Conservation (phyloP, 1,284 basidiomycete genomes). For the Inonotus hispidus region DNA sequence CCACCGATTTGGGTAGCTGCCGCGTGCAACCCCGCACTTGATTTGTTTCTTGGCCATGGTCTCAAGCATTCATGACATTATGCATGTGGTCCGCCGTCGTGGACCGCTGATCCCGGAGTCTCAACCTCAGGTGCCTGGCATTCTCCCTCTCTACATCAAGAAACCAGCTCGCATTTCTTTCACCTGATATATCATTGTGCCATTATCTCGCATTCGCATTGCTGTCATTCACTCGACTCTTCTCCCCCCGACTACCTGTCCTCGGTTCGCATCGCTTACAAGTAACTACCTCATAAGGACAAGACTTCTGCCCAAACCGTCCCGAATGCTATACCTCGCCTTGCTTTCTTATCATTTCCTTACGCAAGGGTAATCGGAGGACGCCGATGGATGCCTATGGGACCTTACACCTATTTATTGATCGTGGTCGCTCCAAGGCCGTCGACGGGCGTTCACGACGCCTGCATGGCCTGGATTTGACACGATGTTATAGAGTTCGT, state of each 20-base stretch:
- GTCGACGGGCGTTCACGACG: neutral
- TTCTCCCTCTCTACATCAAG: conserved; percentile 1
- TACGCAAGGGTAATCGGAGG: neutral
- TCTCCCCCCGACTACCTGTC: neutral
- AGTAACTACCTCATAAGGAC: neutral
- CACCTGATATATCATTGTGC: conserved; percentile 11
- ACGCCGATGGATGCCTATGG: neutral
- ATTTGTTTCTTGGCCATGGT: conserved; percentile 14
- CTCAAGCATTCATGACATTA: conserved; percentile 10
- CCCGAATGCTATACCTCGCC: conserved; percentile 9
- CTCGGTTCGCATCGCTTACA: conserved; percentile 7
- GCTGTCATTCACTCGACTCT: conserved; percentile 12
- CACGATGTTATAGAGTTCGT: neutral
- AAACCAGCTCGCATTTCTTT: conserved; percentile 4
- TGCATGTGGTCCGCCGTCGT: neutral
- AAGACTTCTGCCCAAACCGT: neutral
- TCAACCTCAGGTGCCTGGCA: conserved; percentile 15
- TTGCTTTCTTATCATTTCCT: conserved; percentile 10
- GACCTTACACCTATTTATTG: conserved; percentile 8
- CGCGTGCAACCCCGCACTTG: conserved; percentile 7
- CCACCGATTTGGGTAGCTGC: neutral
- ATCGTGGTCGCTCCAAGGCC: neutral
- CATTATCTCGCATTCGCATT: conserved; percentile 16
- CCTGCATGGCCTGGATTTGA: neutral
- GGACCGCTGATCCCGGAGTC: neutral